phyloP scores from a whole-genome alignment of 2,329 filamentous ascomycete species.

The Venturia nashicola region DNA sequence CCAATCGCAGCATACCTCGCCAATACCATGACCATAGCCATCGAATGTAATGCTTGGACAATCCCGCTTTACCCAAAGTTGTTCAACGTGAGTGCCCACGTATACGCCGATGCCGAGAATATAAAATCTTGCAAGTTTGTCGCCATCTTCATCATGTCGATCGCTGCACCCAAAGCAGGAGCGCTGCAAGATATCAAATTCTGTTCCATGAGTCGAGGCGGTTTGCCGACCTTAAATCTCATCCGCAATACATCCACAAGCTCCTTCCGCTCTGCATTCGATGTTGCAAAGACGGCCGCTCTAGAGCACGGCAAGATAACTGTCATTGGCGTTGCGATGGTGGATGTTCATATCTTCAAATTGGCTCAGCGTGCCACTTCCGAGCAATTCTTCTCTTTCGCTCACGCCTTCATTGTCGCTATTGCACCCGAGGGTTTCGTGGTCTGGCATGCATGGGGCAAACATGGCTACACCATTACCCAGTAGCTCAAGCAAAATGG shows the following conservation, averaged over 20 bases:
- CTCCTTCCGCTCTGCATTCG: not conserved
- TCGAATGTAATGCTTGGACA: no score
- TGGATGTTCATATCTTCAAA: not conserved
- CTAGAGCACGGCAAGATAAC: not conserved
- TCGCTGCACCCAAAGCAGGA: not conserved
- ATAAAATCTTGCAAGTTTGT: not conserved
- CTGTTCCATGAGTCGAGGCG: no score
- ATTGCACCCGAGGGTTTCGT: not conserved
- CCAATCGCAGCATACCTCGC: no score
- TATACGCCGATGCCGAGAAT: not conserved
- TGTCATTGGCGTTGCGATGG: not conserved
- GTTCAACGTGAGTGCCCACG: no score
- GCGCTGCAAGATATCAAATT: not conserved
- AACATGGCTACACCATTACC: not conserved
- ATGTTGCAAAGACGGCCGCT: not conserved
- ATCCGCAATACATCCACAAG: not conserved
- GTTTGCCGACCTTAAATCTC: not conserved
- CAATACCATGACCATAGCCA: no score
- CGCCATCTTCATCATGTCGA: not conserved
- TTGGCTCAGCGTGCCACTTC: not conserved
- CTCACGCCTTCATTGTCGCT: not conserved
- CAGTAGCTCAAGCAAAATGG: not conserved
- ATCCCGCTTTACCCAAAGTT: no score
- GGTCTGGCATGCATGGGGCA: not conserved
- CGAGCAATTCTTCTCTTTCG: not conserved